Conservation (phyloP, 1,284 basidiomycete genomes). For the Bjerkandera adusta region DNA sequence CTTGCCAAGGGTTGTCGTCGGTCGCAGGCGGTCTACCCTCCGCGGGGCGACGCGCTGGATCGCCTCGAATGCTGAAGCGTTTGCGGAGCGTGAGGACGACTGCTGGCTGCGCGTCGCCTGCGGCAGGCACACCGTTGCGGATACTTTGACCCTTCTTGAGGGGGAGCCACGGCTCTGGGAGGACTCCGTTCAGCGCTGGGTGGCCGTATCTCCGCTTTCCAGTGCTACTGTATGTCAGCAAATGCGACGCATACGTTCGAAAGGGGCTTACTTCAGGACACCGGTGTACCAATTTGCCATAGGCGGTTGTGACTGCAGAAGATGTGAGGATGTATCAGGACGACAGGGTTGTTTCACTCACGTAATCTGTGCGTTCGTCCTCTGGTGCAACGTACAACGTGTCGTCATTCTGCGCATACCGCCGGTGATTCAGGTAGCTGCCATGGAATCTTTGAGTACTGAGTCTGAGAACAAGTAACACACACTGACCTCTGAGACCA, state of each 20-base stretch:
- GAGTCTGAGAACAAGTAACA: constrained; percentile 1
- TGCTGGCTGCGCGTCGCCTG: constrained; percentile 48
- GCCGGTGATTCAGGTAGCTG: constrained; percentile 78
- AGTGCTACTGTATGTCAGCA: constrained; percentile 47
- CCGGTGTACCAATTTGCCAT: constrained; percentile 93
- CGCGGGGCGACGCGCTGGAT: constrained; percentile 6
- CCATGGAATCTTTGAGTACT: constrained; percentile 8
- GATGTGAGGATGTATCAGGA: constrained; percentile 3
- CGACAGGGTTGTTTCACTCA: constrained; percentile 33
- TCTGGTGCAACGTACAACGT: constrained; percentile 92
- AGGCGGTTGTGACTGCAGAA: constrained; percentile 80
- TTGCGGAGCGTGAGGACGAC: constrained; percentile 76
- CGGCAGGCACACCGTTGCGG: constrained; percentile 48
- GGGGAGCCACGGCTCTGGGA: constrained; percentile 91
- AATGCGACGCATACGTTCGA: constrained; percentile 9
- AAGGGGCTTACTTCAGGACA: constrained; percentile 72
- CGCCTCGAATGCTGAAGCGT: constrained; percentile 49
- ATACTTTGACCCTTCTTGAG: constrained; percentile 76
- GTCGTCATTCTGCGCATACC: constrained; percentile 92
- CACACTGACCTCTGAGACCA: constrained; percentile 75
- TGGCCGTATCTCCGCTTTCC: constrained; percentile 88
- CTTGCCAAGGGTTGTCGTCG: constrained; percentile 55
- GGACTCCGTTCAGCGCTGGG: constrained; percentile 83
- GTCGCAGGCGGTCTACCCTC: constrained; percentile 12
- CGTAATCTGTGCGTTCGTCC: constrained; percentile 89